Conservation (phyloP, 2,329 filamentous ascomycete genomes). For the Stemphylium beticola region DNA sequence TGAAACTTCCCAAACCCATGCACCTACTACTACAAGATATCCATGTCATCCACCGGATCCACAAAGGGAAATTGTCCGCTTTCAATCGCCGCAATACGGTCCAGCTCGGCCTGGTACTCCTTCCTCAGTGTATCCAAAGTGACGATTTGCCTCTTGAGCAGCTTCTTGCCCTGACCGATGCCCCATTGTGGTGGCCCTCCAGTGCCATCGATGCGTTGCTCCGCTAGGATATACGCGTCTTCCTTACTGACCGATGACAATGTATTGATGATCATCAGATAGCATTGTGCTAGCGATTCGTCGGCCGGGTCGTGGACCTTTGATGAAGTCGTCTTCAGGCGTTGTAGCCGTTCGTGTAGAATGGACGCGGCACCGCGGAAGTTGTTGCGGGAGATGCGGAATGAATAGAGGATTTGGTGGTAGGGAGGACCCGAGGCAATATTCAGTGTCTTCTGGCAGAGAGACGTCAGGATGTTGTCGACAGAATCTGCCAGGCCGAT, state of each 20-base stretch:
- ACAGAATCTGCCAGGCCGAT: slow-evolving; percentile 77
- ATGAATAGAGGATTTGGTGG: slow-evolving; percentile 89
- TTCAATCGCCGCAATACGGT: slow-evolving; percentile 85
- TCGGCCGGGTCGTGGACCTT: slow-evolving; percentile 55
- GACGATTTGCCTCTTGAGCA: slow-evolving; percentile 73
- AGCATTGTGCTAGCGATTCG: slow-evolving; percentile 70
- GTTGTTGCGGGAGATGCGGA: slow-evolving; percentile 82
- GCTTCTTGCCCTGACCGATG: slow-evolving; percentile 44
- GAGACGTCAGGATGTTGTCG: slow-evolving; percentile 75
- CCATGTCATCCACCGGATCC: slow-evolving; percentile 44
- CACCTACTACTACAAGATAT: slow-evolving; percentile 39
- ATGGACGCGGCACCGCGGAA: slow-evolving; percentile 77
- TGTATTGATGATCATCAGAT: slow-evolving; percentile 91
- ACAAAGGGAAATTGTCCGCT: slow-evolving; percentile 86
- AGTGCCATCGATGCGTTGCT: slow-evolving; percentile 53
- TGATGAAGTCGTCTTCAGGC: slow-evolving; percentile 52
- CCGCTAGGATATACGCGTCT: slow-evolving; percentile 79
- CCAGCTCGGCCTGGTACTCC: slow-evolving; percentile 88
- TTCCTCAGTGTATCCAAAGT: slow-evolving; percentile 85
- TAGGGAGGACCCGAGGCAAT: slow-evolving; percentile 70
- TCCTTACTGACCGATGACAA: slow-evolving; percentile 82
- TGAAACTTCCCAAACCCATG: not conserved
- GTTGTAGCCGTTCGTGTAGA: slow-evolving; percentile 62
- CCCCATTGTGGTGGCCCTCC: slow-evolving; percentile 34
- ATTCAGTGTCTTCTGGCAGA: slow-evolving; percentile 72